A percentile compares a stretch with the other conserved stretches of the same genome.
Evolutionary conservation across 305 asterid species (phyloP).

Genomic region (Lippia alba): DNA sequence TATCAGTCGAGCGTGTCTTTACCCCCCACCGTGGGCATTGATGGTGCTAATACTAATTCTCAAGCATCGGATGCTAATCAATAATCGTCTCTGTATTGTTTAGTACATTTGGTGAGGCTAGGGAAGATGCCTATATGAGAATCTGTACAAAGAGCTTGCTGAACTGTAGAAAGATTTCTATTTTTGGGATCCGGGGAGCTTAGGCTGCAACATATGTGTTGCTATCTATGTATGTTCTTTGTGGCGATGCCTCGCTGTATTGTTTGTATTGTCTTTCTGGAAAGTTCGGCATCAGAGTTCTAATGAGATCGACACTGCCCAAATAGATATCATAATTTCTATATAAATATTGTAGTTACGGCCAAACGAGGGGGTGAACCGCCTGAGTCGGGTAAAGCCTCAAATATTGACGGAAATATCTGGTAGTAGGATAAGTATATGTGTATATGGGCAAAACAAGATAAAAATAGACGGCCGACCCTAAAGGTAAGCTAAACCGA

Average conservation of each 20-base stretch:
- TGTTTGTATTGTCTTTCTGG: slow-evolving; percentile 34
- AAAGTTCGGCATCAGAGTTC: slow-evolving; percentile 9
- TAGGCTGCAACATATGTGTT: slow-evolving; percentile 14
- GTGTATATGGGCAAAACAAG: too few relatives aligned
- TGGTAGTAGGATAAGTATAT: too few relatives aligned
- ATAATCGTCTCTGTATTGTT: slow-evolving; percentile 36
- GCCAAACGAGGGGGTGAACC: neutral
- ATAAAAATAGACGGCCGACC: too few relatives aligned
- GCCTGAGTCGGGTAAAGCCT: too few relatives aligned
- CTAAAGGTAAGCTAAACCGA: too few relatives aligned
- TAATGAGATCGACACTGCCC: neutral
- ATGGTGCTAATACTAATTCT: slow-evolving; percentile 47
- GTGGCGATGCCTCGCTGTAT: neutral
- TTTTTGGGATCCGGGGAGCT: slow-evolving; percentile 6
- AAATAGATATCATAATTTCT: neutral
- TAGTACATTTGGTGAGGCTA: slow-evolving; percentile 23
- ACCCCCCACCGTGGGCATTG: slow-evolving; percentile 54
- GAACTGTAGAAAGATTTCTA: slow-evolving; percentile 8
- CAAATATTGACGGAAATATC: too few relatives aligned
- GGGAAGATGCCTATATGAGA: slow-evolving; percentile 17
- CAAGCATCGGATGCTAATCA: slow-evolving; percentile 56
- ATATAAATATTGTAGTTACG: neutral
- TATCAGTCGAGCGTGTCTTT: slow-evolving; percentile 60
- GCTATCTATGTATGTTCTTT: neutral
- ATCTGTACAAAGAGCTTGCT: slow-evolving; percentile 38